Evolutionary conservation across 169 alveolate species (phyloP).

Genomic region (Eimeria acervulina): DNA sequence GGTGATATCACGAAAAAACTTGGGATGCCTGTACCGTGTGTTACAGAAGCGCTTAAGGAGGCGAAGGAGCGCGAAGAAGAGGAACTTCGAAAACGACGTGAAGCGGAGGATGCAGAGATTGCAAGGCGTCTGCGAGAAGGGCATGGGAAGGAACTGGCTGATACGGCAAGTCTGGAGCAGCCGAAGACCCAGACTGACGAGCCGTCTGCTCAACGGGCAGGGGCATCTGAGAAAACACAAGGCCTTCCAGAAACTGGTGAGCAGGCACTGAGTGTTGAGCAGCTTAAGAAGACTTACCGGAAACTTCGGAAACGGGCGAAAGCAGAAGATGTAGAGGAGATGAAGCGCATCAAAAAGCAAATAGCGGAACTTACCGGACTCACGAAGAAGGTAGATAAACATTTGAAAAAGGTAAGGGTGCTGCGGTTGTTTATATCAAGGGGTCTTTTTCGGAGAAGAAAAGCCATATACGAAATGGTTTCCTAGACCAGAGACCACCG

Average conservation of each 20-base stretch:
- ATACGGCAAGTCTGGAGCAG: neutral
- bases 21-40: neutral
- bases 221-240: neutral
- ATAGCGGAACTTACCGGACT: conserved; percentile 69
- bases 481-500: no score
- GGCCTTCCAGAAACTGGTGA: conserved; percentile 25
- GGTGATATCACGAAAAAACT: neutral
- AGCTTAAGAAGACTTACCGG: conserved; percentile 49
- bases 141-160: conserved; percentile 9
- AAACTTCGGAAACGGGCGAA: conserved; percentile 6
- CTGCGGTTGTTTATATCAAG: neutral
- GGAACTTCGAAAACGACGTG: conserved; percentile 45
- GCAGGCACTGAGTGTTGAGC: neutral
- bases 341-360: conserved; percentile 51
- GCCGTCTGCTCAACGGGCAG: neutral
- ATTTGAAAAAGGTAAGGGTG: neutral
- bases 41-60: conserved; percentile 45
- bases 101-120: conserved; percentile 49
- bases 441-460: neutral
- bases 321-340: conserved; percentile 46
- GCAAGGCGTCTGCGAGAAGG: conserved; percentile 38
- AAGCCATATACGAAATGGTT: neutral
- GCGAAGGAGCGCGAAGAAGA: conserved; percentile 64
- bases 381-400: conserved; percentile 6
- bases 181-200: neutral